A percentile compares a stretch with the other conserved stretches of the same genome.
Conservation (phyloP, 371 early-diverging fungal genomes). For the Thermomucor indicae-seudaticae region DNA sequence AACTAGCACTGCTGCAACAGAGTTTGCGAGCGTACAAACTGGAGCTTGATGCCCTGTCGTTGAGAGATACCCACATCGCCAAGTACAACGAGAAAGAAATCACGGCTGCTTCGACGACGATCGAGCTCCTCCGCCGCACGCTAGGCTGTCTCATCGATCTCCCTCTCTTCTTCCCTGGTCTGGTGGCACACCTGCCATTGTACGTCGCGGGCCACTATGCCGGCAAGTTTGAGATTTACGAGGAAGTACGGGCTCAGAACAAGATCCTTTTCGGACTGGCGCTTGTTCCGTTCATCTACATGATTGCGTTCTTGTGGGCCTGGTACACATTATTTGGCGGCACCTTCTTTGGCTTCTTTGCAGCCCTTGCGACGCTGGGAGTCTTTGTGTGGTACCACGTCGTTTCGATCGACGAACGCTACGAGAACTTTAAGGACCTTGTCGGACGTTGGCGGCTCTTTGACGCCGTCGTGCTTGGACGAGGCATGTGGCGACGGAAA, state of each 20-base stretch:
- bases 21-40: conserved; percentile 41
- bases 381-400: conserved; percentile 50
- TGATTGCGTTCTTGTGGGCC: conserved; percentile 34
- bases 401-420: conserved; percentile 42
- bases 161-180: conserved; percentile 50
- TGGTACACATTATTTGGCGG: conserved; percentile 40
- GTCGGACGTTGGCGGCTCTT: conserved; percentile 47
- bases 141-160: conserved; percentile 38
- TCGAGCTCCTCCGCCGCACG: conserved; percentile 35
- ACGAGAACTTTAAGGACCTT: conserved; percentile 43
- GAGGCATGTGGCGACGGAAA: conserved; percentile 45
- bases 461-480: conserved; percentile 44
- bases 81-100: conserved; percentile 46
- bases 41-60: conserved; percentile 25
- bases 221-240: conserved; percentile 46
- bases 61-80: conserved; percentile 44
- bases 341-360: conserved; percentile 41
- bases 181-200: conserved; percentile 50
- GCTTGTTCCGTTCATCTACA: conserved; percentile 39
- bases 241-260: conserved; percentile 55
- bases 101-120: conserved; percentile 32
- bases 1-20: conserved; percentile 31
- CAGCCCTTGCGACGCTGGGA: conserved; percentile 28
- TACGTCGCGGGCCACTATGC: conserved; percentile 48
- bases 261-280: conserved; percentile 45